Conservation (phyloP, 805 yeast genomes). For the Candida pini region DNA sequence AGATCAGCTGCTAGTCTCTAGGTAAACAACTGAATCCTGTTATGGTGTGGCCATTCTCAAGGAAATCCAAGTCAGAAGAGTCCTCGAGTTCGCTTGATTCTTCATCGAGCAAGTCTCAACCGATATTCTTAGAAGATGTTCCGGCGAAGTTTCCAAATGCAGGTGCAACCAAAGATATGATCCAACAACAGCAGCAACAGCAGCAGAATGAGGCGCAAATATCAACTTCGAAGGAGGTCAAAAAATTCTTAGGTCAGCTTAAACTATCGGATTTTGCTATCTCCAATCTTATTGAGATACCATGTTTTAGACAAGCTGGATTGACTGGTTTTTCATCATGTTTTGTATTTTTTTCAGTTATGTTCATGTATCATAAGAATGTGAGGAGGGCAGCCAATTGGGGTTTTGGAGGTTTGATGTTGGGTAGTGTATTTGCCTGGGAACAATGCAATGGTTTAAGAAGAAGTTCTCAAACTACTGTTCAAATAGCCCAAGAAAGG, state of each 20-base stretch:
- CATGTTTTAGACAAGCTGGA: conserved; percentile 78
- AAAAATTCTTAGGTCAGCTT: conserved; percentile 26
- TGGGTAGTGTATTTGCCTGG: conserved; percentile 85
- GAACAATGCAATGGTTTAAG: conserved; percentile 82
- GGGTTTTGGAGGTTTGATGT: conserved; percentile 72
- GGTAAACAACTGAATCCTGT: background rate
- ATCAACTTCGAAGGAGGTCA: conserved; percentile 19
- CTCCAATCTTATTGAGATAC: conserved; percentile 49
- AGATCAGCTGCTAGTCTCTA: background rate
- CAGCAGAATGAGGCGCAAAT: conserved; percentile 2
- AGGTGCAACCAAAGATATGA: conserved; percentile 2
- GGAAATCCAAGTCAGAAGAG: conserved; percentile 2
- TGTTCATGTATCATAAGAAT: conserved; percentile 61
- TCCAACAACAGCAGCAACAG: conserved; percentile 12
- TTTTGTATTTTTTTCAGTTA: conserved; percentile 64
- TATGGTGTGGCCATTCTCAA: conserved; percentile 21
- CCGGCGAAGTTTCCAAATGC: conserved; percentile 40
- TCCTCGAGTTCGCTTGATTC: background rate
- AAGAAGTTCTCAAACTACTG: conserved; percentile 58
- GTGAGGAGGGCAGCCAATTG: conserved; percentile 66
- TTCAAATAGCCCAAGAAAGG: conserved; percentile 60
- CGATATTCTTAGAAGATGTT: conserved; percentile 41
- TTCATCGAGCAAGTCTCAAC: conserved; percentile 7
- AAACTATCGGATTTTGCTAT: conserved; percentile 46
- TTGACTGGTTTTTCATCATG: conserved; percentile 67